Conservation (phyloP, 768 basidiomycete genomes). For the Hebeloma cylindrosporum region DNA sequence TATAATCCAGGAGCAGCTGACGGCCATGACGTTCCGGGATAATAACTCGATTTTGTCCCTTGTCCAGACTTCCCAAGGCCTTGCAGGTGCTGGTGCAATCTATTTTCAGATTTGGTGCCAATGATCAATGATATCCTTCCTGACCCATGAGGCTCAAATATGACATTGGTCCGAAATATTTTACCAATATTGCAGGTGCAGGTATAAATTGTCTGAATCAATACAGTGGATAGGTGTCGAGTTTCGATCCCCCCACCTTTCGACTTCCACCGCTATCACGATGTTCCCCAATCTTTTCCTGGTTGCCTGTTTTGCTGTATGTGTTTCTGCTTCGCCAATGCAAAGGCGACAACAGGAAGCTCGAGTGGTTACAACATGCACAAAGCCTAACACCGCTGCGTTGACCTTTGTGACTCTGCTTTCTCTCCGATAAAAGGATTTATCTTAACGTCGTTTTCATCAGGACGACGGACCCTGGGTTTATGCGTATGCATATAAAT, state of each 20-base stretch:
- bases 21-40: background rate
- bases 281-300: slow-evolving; percentile 20
- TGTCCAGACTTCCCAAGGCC: no score
- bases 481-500: slow-evolving; percentile 29
- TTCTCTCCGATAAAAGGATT: background rate
- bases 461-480: slow-evolving; percentile 47
- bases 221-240: background rate
- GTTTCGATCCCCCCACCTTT: slow-evolving; percentile 2
- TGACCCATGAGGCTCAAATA: no score
- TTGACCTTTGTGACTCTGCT: slow-evolving; percentile 46
- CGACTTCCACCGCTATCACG: background rate
- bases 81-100: no score
- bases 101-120: no score
- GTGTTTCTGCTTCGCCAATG: slow-evolving; percentile 19
- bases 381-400: slow-evolving; percentile 39
- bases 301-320: slow-evolving; percentile 13
- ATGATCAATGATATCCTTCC: no score
- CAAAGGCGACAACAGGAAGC: slow-evolving; percentile 20
- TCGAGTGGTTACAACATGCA: slow-evolving; percentile 36
- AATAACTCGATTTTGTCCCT: background rate
- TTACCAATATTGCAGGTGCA: no score
- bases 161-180: no score
- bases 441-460: background rate
- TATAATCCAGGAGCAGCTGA: no score
- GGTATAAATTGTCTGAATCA: background rate